These are phyloP conservation scores for Pseudozyma sp. DNA, from an alignment of 1,284 basidiomycete species.

Conservation along the genomic window DNA sequence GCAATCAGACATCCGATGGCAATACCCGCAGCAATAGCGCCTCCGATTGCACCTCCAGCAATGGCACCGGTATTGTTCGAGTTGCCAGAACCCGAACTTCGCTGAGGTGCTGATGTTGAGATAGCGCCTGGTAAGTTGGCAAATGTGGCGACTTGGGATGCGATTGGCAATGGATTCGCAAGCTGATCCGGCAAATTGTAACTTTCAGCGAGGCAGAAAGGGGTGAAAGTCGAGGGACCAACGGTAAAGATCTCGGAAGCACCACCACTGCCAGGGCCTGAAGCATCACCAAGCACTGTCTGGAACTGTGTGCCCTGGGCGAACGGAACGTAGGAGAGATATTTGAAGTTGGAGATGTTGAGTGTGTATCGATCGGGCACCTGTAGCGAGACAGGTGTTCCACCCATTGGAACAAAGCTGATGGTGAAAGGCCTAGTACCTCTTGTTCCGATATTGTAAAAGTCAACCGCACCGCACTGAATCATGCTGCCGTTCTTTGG, in stretches of 20 bases:
- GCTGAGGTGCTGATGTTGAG: conserved; percentile 1
- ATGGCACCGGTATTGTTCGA: conserved; percentile 38
- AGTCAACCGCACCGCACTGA: conserved; percentile 48
- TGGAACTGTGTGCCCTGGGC: conserved; percentile 49
- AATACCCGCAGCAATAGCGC: conserved; percentile 47
- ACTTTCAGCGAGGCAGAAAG: conserved; percentile 23
- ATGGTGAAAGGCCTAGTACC: conserved; percentile 56
- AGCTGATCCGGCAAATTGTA: conserved; percentile 23
- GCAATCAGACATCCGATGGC: conserved; percentile 44
- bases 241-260: conserved; percentile 45
- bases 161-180: conserved; percentile 27
- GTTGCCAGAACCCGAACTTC: conserved; percentile 1
- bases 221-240: conserved; percentile 12
- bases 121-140: conserved; percentile 51
- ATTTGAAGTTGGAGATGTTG: conserved; percentile 49
- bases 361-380: conserved; percentile 37
- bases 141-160: conserved; percentile 38
- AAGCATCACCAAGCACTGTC: conserved; percentile 46
- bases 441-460: conserved; percentile 51
- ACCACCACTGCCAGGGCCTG: conserved; percentile 51
- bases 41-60: conserved; percentile 59
- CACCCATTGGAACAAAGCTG: conserved; percentile 46
- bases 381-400: conserved; percentile 36
- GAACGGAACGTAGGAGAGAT: conserved; percentile 40
- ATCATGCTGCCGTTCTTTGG: conserved; percentile 35